These are phyloP conservation scores for Paecilomyces dactylethromorphus DNA, from an alignment of 2,329 filamentous ascomycete species.

Conservation along the genomic window DNA sequence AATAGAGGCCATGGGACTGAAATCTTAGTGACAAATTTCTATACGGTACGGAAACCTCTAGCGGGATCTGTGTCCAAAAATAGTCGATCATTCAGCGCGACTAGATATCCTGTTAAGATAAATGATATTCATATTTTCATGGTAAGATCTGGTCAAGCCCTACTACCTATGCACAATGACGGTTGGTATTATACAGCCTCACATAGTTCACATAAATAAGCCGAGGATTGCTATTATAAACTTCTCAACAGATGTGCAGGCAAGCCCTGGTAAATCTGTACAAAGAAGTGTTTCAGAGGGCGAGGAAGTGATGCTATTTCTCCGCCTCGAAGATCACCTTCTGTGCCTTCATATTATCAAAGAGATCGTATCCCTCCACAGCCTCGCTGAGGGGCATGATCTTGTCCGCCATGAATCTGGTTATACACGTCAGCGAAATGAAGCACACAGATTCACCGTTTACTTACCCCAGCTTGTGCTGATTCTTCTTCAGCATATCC, in stretches of 20 bases:
- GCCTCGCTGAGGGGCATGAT: slow-evolving; percentile 64
- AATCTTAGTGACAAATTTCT: neutral
- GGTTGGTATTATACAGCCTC: neutral
- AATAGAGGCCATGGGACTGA: neutral
- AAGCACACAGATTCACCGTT: neutral
- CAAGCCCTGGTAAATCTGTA: neutral
- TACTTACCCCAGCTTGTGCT: slow-evolving; percentile 59
- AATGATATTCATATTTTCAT: neutral
- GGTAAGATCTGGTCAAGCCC: neutral
- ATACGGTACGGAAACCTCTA: neutral
- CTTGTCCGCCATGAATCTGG: slow-evolving; percentile 69
- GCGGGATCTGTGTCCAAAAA: neutral
- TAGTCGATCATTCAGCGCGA: neutral
- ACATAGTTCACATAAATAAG: neutral
- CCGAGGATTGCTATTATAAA: neutral
- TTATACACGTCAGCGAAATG: slow-evolving; percentile 12
- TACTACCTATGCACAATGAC: neutral
- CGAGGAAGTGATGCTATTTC: slow-evolving; percentile 17
- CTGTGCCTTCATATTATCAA: slow-evolving; percentile 66
- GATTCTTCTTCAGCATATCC: slow-evolving; percentile 58
- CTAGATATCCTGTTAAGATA: neutral
- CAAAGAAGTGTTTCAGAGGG: neutral
- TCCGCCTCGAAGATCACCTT: slow-evolving; percentile 62
- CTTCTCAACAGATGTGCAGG: neutral
- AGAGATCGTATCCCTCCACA: slow-evolving; percentile 62